These are phyloP conservation scores for Sisymbrium altissimum DNA, from an alignment of 345 rosid genomes.

Conservation along the genomic window DNA sequence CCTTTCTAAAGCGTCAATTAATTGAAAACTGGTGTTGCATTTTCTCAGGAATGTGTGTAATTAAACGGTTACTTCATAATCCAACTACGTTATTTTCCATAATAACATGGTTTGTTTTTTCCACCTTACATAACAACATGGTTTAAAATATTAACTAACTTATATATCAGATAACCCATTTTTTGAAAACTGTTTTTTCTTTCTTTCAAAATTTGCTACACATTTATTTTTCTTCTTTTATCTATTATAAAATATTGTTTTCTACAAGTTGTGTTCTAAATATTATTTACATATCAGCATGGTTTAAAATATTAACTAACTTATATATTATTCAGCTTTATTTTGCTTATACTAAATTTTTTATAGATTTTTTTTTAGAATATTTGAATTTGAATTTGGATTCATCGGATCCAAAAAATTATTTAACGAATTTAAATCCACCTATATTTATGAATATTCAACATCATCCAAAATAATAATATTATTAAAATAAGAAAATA, in stretches of 20 bases:
- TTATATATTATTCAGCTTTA: no score
- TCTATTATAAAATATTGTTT: background rate
- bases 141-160: background rate
- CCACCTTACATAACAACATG: background rate
- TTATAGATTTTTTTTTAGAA: no score
- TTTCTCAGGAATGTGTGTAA: constrained; percentile 1
- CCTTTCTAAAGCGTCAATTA: constrained; percentile 17
- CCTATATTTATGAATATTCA: no score
- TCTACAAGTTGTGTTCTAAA: background rate
- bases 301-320: no score
- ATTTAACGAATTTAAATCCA: no score
- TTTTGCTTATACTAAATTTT: no score
- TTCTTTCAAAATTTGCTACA: background rate
- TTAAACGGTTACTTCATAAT: constrained; percentile 8
- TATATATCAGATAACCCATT: background rate
- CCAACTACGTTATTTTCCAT: background rate
- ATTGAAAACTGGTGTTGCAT: background rate
- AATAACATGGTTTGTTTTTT: background rate
- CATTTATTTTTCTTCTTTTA: background rate
- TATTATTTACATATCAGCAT: no score
- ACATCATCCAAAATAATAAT: no score
- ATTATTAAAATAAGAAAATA: no score
- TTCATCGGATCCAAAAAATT: no score
- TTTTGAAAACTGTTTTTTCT: background rate
- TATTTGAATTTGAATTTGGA: no score